Base-by-base conservation (phyloP, 805 yeast species). In the Yarrowia sp. region DNA sequence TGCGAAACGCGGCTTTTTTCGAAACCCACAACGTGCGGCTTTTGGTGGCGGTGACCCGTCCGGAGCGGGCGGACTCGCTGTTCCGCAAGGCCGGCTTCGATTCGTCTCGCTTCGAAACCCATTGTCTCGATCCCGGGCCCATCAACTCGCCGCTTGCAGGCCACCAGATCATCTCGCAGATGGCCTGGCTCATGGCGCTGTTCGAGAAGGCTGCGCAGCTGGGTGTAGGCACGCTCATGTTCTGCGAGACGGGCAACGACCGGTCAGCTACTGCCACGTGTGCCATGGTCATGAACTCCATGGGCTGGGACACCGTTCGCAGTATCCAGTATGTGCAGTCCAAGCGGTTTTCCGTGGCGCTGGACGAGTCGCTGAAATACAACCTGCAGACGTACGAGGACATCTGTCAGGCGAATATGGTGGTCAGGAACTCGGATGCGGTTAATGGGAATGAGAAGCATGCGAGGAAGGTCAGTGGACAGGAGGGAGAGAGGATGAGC, bases 1-100 rank as follows among this genome's bases (percentile, higher is more conserved):
- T 82, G n/a, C 76, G 79, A 0, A 80, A 82, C 71, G 71, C 72
- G 9, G 76, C 75, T 9, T 79, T 81, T 65, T 70, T 84, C 10
- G 66, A 69, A 19, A 71, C 74, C n/a, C 75, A 80, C 67, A 81
- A 81, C 69, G 79, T 84, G 69, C 63, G 70, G 2, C 68, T 69
- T 6, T 50, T 72, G 43, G 68, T 73, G 15, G 70, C 71, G 2
- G 49, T 72, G 30, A 68, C 69, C 47, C 49, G 30, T 33, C 68
- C 49, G 9, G 68, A 38, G 60, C 43, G 38, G 46, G 69, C 46
- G 3, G 67, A 42, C 10, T 53, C 60, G 65, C 58, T 44, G 15
- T 47, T 66, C 15, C 46, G 56, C 10, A 33, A 40, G 38, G 42
- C 50, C 14, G 42, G 47, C n/a, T 24, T 68, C 47, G 49, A 47